These are phyloP conservation scores for Leucosporidium yakuticum DNA, from an alignment of 768 basidiomycete genomes.

Conservation along the genomic window DNA sequence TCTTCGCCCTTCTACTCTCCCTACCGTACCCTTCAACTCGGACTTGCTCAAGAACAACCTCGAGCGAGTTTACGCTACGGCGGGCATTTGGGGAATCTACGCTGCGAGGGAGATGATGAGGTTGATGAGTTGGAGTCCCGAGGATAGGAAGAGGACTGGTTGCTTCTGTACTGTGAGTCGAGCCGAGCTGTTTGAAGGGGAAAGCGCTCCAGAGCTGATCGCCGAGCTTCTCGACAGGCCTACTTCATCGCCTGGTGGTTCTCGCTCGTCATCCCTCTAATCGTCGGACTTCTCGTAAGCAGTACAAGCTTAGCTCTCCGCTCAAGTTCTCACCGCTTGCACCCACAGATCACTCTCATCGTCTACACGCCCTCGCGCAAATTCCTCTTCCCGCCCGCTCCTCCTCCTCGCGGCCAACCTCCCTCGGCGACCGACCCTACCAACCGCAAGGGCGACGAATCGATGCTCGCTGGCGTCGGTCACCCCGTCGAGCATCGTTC, in stretches of 20 bases:
- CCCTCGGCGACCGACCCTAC: constrained; percentile 46
- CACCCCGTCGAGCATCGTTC: constrained; percentile 43
- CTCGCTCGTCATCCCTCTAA: constrained; percentile 42
- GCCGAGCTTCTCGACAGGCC: constrained; percentile 16
- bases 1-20: constrained; percentile 45
- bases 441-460: constrained; percentile 45
- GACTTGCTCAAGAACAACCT: constrained; percentile 45
- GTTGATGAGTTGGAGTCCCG: constrained; percentile 43
- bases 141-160: constrained; percentile 41
- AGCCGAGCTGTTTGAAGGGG: too few species aligned
- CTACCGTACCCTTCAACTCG: constrained; percentile 45
- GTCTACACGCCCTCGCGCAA: constrained; percentile 42
- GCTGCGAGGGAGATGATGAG: constrained; percentile 41
- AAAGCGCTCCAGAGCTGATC: not conserved
- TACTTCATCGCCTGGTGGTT: constrained; percentile 45
- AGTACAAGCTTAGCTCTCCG: not conserved
- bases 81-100: constrained; percentile 43
- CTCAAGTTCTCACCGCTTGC: not conserved
- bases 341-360: constrained; percentile 34
- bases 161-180: constrained; percentile 38
- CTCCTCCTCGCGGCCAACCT: constrained; percentile 43
- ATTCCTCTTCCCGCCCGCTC: constrained; percentile 44
- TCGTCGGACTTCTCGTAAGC: constrained; percentile 41
- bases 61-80: constrained; percentile 44
- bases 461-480: constrained; percentile 42